These are phyloP conservation scores for Thalia dealbata DNA, from an alignment of 176 grass and related monocot genomes.

Conservation along the genomic window DNA sequence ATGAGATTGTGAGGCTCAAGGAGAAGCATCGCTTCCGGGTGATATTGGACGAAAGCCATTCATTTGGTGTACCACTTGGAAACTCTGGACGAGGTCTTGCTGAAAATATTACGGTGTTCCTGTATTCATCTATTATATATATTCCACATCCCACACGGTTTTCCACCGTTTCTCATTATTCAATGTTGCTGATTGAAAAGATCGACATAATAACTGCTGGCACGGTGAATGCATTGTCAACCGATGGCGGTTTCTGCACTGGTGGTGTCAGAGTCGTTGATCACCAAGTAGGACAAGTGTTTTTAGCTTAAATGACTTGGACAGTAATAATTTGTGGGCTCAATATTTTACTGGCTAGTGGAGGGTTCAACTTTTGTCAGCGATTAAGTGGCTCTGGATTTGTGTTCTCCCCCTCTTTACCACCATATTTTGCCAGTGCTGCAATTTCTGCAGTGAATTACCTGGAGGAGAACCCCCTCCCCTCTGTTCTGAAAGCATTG, in stretches of 20 bases:
- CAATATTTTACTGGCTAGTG: conserved; percentile 22
- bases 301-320: conserved; percentile 10
- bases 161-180: conserved; percentile 20
- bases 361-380: conserved; percentile 33
- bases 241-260: conserved; percentile 90
- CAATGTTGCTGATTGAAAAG: conserved; percentile 67
- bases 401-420: conserved; percentile 91
- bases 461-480: conserved; percentile 75
- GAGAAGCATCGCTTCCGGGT: conserved; percentile 82
- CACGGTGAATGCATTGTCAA: conserved; percentile 90
- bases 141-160: not conserved
- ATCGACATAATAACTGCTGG: conserved; percentile 98
- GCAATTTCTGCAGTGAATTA: conserved; percentile 83
- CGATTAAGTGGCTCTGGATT: conserved; percentile 87
- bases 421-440: conserved; percentile 83
- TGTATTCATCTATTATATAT: conserved; percentile 19
- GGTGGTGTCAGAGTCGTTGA: conserved; percentile 91
- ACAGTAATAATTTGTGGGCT: conserved; percentile 1
- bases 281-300: conserved; percentile 65
- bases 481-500: conserved; percentile 48
- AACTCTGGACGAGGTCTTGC: conserved; percentile 82
- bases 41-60: conserved; percentile 88
- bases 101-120: conserved; percentile 75
- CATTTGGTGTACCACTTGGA: conserved; percentile 96
- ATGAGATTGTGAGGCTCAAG: conserved; percentile 76